phyloP scores from a whole-genome alignment of 2,329 filamentous ascomycete genomes.

The Epicoccum sorghinum region DNA sequence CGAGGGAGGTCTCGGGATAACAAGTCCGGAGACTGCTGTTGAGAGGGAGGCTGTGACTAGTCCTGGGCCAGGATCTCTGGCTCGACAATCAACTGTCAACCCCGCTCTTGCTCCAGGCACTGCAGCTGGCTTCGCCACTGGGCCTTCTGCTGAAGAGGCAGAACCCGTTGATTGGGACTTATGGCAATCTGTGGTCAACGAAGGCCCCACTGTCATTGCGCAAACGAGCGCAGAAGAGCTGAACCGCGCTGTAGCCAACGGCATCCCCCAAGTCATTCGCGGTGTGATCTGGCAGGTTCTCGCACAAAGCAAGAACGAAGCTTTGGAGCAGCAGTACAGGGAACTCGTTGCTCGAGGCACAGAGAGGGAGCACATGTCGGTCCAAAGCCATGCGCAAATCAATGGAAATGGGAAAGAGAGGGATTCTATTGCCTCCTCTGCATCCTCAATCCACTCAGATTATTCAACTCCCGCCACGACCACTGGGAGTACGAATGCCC shows the following conservation, averaged over 20 bases:
- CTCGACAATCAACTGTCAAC: constrained; percentile 69
- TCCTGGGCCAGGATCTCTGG: constrained; percentile 33
- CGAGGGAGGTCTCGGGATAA: constrained; percentile 52
- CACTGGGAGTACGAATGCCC: constrained; percentile 49
- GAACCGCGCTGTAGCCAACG: constrained; percentile 86
- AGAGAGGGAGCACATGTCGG: constrained; percentile 66
- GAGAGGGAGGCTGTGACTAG: constrained; percentile 47
- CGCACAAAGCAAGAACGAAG: constrained; percentile 91
- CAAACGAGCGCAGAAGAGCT: constrained; percentile 88
- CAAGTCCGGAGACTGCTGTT: constrained; percentile 43
- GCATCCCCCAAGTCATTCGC: constrained; percentile 91
- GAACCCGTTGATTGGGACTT: constrained; percentile 95
- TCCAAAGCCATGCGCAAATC: constrained; percentile 41
- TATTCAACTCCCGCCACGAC: constrained; percentile 67
- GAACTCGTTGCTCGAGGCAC: constrained; percentile 81
- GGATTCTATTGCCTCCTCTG: constrained; percentile 74
- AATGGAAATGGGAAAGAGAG: constrained; percentile 64
- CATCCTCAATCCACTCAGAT: constrained; percentile 84
- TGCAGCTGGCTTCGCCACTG: constrained; percentile 78
- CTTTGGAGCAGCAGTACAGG: constrained; percentile 84
- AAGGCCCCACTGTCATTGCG: constrained; percentile 86
- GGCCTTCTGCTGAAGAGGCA: constrained; percentile 71
- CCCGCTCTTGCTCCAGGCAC: constrained; percentile 81
- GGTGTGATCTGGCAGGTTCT: constrained; percentile 99
- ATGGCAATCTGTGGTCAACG: constrained; percentile 95